Evolutionary conservation across 768 basidiomycete species (phyloP), one percentile per base, ranked within the genome.

Genomic region (Udeniomyces megalosporus): DNA sequence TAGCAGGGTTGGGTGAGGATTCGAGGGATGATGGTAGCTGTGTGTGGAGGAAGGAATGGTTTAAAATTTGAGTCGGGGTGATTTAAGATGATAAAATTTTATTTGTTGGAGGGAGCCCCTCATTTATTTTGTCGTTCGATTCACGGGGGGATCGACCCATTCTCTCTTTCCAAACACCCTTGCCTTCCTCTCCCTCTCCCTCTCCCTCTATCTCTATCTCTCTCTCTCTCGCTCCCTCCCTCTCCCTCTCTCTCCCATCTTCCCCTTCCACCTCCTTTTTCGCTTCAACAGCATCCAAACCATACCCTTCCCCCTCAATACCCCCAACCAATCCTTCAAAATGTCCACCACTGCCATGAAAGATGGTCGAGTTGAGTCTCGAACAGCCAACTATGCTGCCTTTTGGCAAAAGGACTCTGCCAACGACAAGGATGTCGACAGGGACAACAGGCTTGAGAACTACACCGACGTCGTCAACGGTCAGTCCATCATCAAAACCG

Each of bases 391-490:
- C 55, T 97, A 99, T 76, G 84, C 84, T 68, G 82, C 81, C 70
- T 90, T 88, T 76, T 99, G 93, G 92, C 80, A 91, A 66, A 84
- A 85, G 71, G 85, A 93, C 73, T 77, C 82, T 32, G 74, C 74
- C 17, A 79, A 84, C 69, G 91, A 97, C 75, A 75, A 72, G 53
- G 76, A 78, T 4, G 75, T 74, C 14, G 80, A 88, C 73, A 85
- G 79, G 64, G 78, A 84, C 61, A 83, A 82, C 70, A 80, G 93
- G 64, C 75, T 91, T 48, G 80, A 81, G 44, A 82, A 81, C 70
- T 97, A 96, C 74, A 84, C 85, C 14, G 89, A 95, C 58, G 88
- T 99, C 64, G 87, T 97, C 64, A 93, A 95, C 67, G 90, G 88
- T 88, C 55, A 58, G 79, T 74, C 15, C 7, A 26, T 15, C 24